Conservation (phyloP, 495 filamentous ascomycete species). For the Daldinia bambusicola region DNA sequence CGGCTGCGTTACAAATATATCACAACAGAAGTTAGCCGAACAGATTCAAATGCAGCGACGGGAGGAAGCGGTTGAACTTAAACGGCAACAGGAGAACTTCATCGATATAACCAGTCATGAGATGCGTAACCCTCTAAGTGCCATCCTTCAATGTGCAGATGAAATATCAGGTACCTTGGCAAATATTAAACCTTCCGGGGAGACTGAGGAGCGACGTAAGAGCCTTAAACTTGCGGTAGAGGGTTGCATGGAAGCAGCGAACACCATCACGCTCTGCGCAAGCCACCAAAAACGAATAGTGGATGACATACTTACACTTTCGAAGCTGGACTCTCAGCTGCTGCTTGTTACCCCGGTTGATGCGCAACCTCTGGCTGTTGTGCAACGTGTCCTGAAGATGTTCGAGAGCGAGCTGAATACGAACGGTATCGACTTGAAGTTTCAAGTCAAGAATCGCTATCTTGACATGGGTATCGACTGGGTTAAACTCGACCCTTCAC, state of each 20-base stretch:
- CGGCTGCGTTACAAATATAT: slow-evolving; percentile 68
- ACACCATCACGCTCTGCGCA: slow-evolving; percentile 84
- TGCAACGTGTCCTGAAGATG: slow-evolving; percentile 78
- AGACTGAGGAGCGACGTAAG: slow-evolving; percentile 34
- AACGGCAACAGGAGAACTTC: slow-evolving; percentile 81
- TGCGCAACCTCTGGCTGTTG: slow-evolving; percentile 73
- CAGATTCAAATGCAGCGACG: slow-evolving; percentile 69
- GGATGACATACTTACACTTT: slow-evolving; percentile 83
- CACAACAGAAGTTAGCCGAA: slow-evolving; percentile 70
- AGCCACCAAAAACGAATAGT: slow-evolving; percentile 83
- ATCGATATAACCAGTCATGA: slow-evolving; percentile 92
- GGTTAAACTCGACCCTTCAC: slow-evolving; percentile 81
- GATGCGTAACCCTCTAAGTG: slow-evolving; percentile 84
- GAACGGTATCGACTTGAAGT: slow-evolving; percentile 75
- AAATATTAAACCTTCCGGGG: slow-evolving; percentile 49
- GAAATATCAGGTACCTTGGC: slow-evolving; percentile 70
- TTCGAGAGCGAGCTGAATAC: slow-evolving; percentile 81
- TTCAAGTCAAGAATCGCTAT: slow-evolving; percentile 73
- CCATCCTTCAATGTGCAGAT: slow-evolving; percentile 83
- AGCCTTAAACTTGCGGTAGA: slow-evolving; percentile 53
- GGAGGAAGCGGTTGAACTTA: slow-evolving; percentile 71
- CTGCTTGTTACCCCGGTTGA: slow-evolving; percentile 79
- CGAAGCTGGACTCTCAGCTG: slow-evolving; percentile 85
- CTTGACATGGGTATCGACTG: slow-evolving; percentile 71
- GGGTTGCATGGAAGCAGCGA: slow-evolving; percentile 76